These are phyloP conservation scores for Mucor irregularis DNA, from an alignment of 371 early-diverging fungal genomes.

Conservation along the genomic window DNA sequence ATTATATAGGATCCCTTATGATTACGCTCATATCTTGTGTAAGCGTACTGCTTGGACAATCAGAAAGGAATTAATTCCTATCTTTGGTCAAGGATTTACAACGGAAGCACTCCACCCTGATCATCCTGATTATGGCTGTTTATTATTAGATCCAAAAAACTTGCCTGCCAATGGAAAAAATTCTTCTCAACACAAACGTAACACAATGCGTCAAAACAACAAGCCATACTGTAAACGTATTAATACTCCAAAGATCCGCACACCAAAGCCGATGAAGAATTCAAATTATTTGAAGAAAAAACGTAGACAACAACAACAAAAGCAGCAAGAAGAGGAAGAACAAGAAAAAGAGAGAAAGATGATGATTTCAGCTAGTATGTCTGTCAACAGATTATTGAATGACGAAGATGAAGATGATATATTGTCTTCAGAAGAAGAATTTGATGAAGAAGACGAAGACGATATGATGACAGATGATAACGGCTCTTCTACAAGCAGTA, in stretches of 20 bases:
- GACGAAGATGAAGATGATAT: slow-evolving; percentile 8
- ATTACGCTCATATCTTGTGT: slow-evolving; percentile 57
- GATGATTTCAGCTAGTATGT: slow-evolving; percentile 20
- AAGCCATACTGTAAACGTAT: slow-evolving; percentile 5
- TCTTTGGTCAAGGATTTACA: slow-evolving; percentile 62
- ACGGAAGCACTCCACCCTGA: slow-evolving; percentile 53
- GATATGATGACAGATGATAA: neutral
- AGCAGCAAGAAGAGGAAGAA: neutral
- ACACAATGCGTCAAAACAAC: slow-evolving; percentile 7
- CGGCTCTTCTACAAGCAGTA: neutral
- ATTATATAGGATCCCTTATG: slow-evolving; percentile 56
- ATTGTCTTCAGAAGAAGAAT: slow-evolving; percentile 2
- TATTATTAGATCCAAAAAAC: slow-evolving; percentile 35
- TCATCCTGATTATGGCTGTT: slow-evolving; percentile 51
- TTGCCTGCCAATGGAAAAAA: slow-evolving; percentile 1
- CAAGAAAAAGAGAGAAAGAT: neutral
- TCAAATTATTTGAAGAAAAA: neutral
- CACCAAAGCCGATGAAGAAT: slow-evolving; percentile 3
- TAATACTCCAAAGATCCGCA: neutral
- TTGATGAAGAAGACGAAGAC: neutral
- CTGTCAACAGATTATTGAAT: slow-evolving; percentile 32
- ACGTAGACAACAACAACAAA: neutral
- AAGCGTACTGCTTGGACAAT: slow-evolving; percentile 58
- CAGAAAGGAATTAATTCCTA: slow-evolving; percentile 59
- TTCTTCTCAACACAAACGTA: neutral